Base-by-base conservation (phyloP, 2,329 filamentous ascomycete genomes). In the Colletotrichum sp. region DNA sequence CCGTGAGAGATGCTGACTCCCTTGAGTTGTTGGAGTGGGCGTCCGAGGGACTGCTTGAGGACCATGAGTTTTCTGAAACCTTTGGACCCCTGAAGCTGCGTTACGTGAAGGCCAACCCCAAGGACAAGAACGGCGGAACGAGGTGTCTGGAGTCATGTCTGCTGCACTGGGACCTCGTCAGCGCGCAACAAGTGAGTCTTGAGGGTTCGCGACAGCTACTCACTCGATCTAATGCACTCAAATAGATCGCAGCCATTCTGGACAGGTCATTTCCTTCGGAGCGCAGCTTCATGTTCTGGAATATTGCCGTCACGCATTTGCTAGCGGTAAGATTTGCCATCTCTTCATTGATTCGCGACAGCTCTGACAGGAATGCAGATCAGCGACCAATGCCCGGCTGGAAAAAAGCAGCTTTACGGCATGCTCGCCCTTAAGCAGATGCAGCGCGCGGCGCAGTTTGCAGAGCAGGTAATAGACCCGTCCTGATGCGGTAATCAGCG, bases 1-100 rank as follows among this genome's bases (percentile, higher is more conserved):
- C 83, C 13, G 80, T 90, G 68, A 86, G 87, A 61, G 90, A 92
- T 76, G 82, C 86, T 5, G 89, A 90, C 70, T 83, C 85, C 15
- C 80, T 92, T 12, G 89, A 91, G 75, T 84, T 92, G 25, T 87
- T 90, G 28, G 90, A 91, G 77, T 91, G 89, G 86, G 87, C 90
- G 2, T 85, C 86, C n/a, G 81, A 81, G 4, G 84, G 86, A 1
- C 75, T 88, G 6, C 77, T 82, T 3, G 76, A 80, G 1, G 83
- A 86, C 15, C 80, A 85, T 16, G 85, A 87, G 28, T 91, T 88
- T 64, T 74, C 85, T 0, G 82, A 86, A 70, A 89, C 87, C 1
- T 81, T 92, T 9, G 91, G 90, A 0, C 82, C 85, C 3, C 83
- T 92, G 74, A 86, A 89, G 27, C 83, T 85, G 13, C 85, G 88